These are phyloP conservation scores for Epichloe sibirici DNA, from an alignment of 2,329 filamentous ascomycete species.

Conservation along the genomic window DNA sequence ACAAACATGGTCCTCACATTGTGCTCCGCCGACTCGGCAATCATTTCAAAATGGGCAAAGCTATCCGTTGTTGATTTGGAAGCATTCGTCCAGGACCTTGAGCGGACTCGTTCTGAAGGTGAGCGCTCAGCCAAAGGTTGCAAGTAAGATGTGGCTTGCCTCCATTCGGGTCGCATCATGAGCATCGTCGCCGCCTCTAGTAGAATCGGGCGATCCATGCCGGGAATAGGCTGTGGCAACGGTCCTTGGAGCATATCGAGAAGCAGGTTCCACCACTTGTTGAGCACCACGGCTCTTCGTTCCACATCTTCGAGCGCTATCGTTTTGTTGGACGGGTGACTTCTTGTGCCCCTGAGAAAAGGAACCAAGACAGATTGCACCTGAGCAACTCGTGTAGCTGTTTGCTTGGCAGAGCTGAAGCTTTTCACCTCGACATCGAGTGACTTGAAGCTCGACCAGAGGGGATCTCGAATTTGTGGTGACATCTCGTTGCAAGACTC, in stretches of 20 bases:
- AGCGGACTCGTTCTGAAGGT: constrained; percentile 31
- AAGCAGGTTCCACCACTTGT: constrained; percentile 82
- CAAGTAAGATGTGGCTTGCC: constrained; percentile 56
- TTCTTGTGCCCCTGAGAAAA: constrained; percentile 59
- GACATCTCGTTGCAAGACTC: constrained; percentile 35
- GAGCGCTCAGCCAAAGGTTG: constrained; percentile 47
- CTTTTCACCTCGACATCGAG: constrained; percentile 36
- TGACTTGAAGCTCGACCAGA: constrained; percentile 43
- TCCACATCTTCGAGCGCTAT: constrained; percentile 75
- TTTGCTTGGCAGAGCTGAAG: constrained; percentile 60
- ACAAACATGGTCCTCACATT: constrained; percentile 82
- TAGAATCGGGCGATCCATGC: constrained; percentile 70
- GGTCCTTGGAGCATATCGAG: constrained; percentile 70
- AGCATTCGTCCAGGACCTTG: constrained; percentile 35
- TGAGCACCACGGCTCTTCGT: constrained; percentile 63
- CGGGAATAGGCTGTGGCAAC: constrained; percentile 56
- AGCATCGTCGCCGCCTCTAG: constrained; percentile 68
- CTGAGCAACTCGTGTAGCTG: constrained; percentile 59
- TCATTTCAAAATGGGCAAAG: constrained; percentile 45
- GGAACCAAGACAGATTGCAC: constrained; percentile 62
- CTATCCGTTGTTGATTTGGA: constrained; percentile 48
- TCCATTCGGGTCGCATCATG: constrained; percentile 86
- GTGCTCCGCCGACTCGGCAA: constrained; percentile 63
- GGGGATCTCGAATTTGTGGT: constrained; percentile 33
- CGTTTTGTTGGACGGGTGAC: constrained; percentile 50